A percentile compares a stretch with the other conserved stretches of the same genome.
Conservation (phyloP, 208 protist species). For the Acanthamoeba healyi region DNA sequence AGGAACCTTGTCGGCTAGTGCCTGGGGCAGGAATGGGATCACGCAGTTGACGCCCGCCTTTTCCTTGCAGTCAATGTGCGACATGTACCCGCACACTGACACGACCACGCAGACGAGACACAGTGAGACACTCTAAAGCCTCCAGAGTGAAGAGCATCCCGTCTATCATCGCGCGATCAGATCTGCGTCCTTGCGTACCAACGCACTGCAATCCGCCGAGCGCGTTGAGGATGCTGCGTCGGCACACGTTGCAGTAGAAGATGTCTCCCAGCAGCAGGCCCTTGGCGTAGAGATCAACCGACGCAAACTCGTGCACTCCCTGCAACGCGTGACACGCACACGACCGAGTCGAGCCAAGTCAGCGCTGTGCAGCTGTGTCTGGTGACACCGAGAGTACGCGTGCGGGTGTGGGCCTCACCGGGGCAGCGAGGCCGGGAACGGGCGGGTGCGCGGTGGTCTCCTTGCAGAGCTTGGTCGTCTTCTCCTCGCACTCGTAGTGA, state of each 20-base stretch:
- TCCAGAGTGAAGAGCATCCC: neutral
- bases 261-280: neutral
- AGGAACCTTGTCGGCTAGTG: too few relatives aligned
- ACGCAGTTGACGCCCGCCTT: constrained; percentile 13
- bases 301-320: neutral
- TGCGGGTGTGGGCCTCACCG: neutral
- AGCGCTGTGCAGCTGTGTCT: neutral
- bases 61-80: constrained; percentile 21
- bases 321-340: neutral
- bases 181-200: neutral
- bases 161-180: neutral
- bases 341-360: too few relatives aligned
- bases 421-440: constrained; percentile 3
- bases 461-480: constrained; percentile 26
- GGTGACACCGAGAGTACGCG: neutral
- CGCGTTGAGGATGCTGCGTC: constrained; percentile 21
- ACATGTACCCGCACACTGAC: constrained; percentile 36
- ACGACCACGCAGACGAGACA: neutral
- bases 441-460: constrained; percentile 6
- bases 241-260: constrained; percentile 29
- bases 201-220: constrained; percentile 32
- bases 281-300: constrained; percentile 3
- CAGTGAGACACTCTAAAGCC: neutral
- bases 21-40: constrained; percentile 5
- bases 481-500: constrained; percentile 37